These are phyloP conservation scores for Phytophthora lateralis DNA, from an alignment of 352 stramenopile genomes.

Conservation along the genomic window DNA sequence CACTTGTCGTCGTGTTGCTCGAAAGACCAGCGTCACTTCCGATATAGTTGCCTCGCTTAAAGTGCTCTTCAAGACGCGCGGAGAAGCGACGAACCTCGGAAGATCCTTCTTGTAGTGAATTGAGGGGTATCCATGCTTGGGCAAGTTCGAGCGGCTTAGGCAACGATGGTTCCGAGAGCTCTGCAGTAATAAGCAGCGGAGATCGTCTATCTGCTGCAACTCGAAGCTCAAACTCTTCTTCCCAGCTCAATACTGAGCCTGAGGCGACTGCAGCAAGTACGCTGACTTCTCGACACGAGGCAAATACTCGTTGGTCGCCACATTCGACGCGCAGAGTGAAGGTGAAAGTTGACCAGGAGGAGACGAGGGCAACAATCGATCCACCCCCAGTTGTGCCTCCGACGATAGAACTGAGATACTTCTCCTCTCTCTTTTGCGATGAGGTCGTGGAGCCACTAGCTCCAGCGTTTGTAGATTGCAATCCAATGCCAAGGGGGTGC, in stretches of 20 bases:
- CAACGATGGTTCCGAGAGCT: slow-evolving; percentile 45
- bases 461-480: slow-evolving; percentile 1
- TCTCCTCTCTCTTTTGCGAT: slow-evolving; percentile 41
- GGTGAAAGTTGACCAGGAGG: slow-evolving; percentile 41
- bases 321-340: slow-evolving; percentile 59
- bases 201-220: slow-evolving; percentile 34
- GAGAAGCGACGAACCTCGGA: slow-evolving; percentile 25
- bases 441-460: neutral
- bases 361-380: slow-evolving; percentile 12
- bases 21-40: neutral
- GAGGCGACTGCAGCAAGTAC: slow-evolving; percentile 41
- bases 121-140: slow-evolving; percentile 41
- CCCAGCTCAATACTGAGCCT: slow-evolving; percentile 50
- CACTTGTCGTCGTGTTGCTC: slow-evolving; percentile 19
- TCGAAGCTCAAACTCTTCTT: slow-evolving; percentile 72
- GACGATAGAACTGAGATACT: slow-evolving; percentile 7
- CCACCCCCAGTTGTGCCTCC: slow-evolving; percentile 14
- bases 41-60: slow-evolving; percentile 39
- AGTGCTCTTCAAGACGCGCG: slow-evolving; percentile 56
- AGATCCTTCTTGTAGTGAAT: slow-evolving; percentile 45
- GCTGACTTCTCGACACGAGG: slow-evolving; percentile 51
- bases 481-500: slow-evolving; percentile 27
- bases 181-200: slow-evolving; percentile 49
- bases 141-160: slow-evolving; percentile 51
- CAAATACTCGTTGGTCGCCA: slow-evolving; percentile 44